phyloP scores from a whole-genome alignment of 129 eudicot species.

The Oenanthe sinensis region DNA sequence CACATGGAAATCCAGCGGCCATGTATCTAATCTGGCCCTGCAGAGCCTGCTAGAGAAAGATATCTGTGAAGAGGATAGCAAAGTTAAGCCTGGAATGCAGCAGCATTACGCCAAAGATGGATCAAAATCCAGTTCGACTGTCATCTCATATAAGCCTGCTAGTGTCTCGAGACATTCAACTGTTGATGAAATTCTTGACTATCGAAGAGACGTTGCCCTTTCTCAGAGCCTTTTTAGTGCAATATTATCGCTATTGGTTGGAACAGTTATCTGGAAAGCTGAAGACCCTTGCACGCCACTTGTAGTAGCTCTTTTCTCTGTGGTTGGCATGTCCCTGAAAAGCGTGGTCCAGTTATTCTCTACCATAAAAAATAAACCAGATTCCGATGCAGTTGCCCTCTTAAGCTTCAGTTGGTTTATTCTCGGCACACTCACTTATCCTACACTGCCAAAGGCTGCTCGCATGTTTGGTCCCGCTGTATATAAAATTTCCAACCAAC shows the following conservation, averaged over 20 bases:
- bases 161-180: background rate
- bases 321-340: constrained; percentile 51
- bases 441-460: constrained; percentile 50
- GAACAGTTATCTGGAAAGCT: constrained; percentile 52
- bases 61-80: constrained; percentile 12
- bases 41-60: constrained; percentile 17
- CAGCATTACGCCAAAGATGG: constrained; percentile 9
- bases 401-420: constrained; percentile 83
- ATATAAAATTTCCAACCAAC: constrained; percentile 6
- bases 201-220: constrained; percentile 44
- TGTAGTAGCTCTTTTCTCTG: constrained; percentile 57
- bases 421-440: constrained; percentile 62
- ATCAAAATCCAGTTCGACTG: constrained; percentile 12
- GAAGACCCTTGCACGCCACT: constrained; percentile 79
- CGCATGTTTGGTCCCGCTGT: constrained; percentile 28
- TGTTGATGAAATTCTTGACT: constrained; percentile 11
- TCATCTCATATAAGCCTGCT: constrained; percentile 15
- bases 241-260: constrained; percentile 54
- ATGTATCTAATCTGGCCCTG: background rate
- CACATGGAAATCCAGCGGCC: constrained; percentile 17
- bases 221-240: constrained; percentile 60
- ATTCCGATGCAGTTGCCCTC: constrained; percentile 60
- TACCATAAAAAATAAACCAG: constrained; percentile 40
- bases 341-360: constrained; percentile 49
- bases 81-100: constrained; percentile 8